Evolutionary conservation across 345 rosid genomes (phyloP).

Genomic region (Arabis hirsuta): DNA sequence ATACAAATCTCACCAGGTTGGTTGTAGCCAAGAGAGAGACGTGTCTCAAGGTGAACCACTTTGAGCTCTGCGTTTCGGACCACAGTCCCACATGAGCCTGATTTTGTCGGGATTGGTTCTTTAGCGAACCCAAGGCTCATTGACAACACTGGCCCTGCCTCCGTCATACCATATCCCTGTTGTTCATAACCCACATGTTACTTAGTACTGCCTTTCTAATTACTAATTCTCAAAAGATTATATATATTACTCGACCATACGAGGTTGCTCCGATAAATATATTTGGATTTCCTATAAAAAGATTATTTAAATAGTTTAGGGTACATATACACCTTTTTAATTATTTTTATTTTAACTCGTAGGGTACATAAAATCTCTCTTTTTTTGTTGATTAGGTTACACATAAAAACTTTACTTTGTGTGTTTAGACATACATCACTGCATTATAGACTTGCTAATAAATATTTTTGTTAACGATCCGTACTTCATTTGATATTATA

Average conservation of each 20-base stretch:
- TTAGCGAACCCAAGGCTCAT: conserved; percentile 88
- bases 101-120: conserved; percentile 81
- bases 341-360: not conserved
- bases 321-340: not conserved
- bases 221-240: not conserved
- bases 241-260: not conserved
- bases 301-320: not conserved
- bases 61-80: conserved; percentile 91
- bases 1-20: conserved; percentile 95
- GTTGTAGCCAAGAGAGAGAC: conserved; percentile 64
- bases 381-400: not conserved
- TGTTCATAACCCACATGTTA: not conserved
- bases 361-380: not conserved
- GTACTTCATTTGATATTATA: not conserved
- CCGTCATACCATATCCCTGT: conserved; percentile 99
- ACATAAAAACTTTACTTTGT: not conserved
- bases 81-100: conserved; percentile 93
- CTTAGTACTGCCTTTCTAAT: not conserved
- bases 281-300: not conserved
- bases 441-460: not conserved
- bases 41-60: conserved; percentile 80
- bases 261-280: not conserved
- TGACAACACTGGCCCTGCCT: conserved; percentile 92
- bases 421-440: not conserved
- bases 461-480: not conserved